A percentile compares a stretch with the other conserved stretches of the same genome.
Conservation (phyloP, 192 early-diverging fungal species). For the Glomus cerebriforme region DNA sequence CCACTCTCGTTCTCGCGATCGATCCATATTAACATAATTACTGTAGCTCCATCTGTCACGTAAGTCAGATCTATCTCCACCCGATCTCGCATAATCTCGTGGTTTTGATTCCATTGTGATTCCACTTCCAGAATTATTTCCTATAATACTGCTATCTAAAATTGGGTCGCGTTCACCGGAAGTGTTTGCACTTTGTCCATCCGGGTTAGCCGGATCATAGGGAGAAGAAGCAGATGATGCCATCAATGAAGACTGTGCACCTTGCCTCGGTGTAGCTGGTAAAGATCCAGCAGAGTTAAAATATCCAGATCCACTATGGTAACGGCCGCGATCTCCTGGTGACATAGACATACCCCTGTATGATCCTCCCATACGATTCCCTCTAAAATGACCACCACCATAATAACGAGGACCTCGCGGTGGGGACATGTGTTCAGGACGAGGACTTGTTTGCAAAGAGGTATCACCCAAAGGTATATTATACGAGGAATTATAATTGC, state of each 20-base stretch:
- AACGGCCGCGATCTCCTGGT: slow-evolving; percentile 21
- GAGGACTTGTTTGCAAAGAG: slow-evolving; percentile 10
- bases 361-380: background rate
- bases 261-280: slow-evolving; percentile 5
- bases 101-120: background rate
- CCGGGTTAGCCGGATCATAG: slow-evolving; percentile 23
- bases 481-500: background rate
- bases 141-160: background rate
- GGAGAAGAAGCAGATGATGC: slow-evolving; percentile 16
- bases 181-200: slow-evolving; percentile 3
- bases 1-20: slow-evolving; percentile 11
- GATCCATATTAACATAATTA: background rate
- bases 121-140: slow-evolving; percentile 1
- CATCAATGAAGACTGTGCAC: background rate
- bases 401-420: background rate
- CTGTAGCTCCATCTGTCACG: slow-evolving; percentile 4
- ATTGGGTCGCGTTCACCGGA: background rate
- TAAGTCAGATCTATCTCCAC: slow-evolving; percentile 11
- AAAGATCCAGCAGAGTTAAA: background rate
- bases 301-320: background rate
- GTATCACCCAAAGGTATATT: slow-evolving; percentile 4
- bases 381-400: slow-evolving; percentile 1
- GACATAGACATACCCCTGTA: background rate
- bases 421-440: slow-evolving; percentile 12
- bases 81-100: slow-evolving; percentile 7